A percentile compares a stretch with the other conserved stretches of the same genome.
phyloP scores from a whole-genome alignment of 805 yeast species.

The Hanseniaspora lachancei region DNA sequence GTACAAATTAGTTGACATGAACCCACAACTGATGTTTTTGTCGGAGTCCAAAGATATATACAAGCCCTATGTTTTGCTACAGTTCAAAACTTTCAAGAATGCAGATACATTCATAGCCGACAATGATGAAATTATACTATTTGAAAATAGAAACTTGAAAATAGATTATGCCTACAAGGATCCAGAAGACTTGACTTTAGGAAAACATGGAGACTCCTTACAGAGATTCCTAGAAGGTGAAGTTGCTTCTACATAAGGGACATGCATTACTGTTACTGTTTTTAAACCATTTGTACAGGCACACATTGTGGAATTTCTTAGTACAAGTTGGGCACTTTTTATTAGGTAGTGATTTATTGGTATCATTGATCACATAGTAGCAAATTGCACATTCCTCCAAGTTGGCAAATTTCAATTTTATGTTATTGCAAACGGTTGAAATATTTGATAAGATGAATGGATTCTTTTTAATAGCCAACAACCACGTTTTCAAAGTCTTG shows the following conservation, averaged over 20 bases:
- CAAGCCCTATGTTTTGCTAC: conserved; percentile 54
- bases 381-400: conserved; percentile 97
- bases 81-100: conserved; percentile 48
- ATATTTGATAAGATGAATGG: conserved; percentile 22
- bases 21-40: conserved; percentile 30
- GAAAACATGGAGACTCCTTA: conserved; percentile 63
- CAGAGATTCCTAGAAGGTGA: conserved; percentile 60
- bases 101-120: conserved; percentile 60
- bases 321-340: conserved; percentile 81
- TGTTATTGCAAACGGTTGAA: conserved; percentile 36
- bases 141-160: conserved; percentile 51
- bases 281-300: conserved; percentile 94
- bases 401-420: conserved; percentile 75
- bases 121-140: conserved; percentile 46
- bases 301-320: conserved; percentile 89
- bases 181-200: conserved; percentile 31
- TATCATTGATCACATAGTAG: conserved; percentile 73
- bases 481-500: conserved; percentile 4
- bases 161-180: conserved; percentile 64
- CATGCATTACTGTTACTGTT: conserved; percentile 86
- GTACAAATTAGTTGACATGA: conserved; percentile 33
- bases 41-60: conserved; percentile 29
- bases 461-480: conserved; percentile 27
- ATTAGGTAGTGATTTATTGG: conserved; percentile 80
- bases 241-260: conserved; percentile 76